Base-by-base conservation (phyloP, 768 basidiomycete genomes). In the Auricularia sp. region DNA sequence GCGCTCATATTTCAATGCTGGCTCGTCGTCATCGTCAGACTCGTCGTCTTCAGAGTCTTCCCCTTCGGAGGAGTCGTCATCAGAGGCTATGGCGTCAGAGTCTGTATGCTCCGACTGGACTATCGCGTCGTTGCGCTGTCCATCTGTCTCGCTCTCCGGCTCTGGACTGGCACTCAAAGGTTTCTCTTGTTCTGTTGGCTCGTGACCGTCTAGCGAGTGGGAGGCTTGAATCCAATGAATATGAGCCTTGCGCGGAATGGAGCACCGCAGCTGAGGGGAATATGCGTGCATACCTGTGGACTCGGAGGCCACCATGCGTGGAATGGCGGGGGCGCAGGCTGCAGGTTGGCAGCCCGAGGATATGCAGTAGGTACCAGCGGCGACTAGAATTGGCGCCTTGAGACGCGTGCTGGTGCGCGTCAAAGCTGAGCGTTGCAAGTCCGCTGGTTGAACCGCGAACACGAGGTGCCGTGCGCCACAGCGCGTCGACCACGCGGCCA, bases 1-100 rank as follows among this genome's bases (percentile, higher is more conserved):
- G 54, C 89, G 85, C 68, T 90, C 87, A 71, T 98, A 98, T 73
- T 98, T 98, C 70, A 98, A 80, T 0, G 89, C 83, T 42, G 91
- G 94, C 77, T 96, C 94, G 21, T 94, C 91, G 34, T 95, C 93
- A 1, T 93, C 93, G 0, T 86, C 86, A 0, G 85, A 86, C 0
- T 83, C 84, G 0, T 82, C 82, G 0, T 80, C 82, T 0, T 81
- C 81, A 0, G 80, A 81, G 0, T 80, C 85, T 0, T 77, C 80
- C 0, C 75, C 79, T 1, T 76, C 79, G 0, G 76, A 66, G 1
- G 68, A 64, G 6, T 62, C 64, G 18, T 63, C 63, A 8, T 67
- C 68, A 23, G 47, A 51, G 47, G 47, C 47, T 6, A 21, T 18
- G 3, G 18, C 11, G 10, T 44, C 47, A 16, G 47, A 51, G 47